A percentile compares a stretch with the other conserved stretches of the same genome.
Conservation (phyloP, 2,329 filamentous ascomycete species). For the Monosporascus sp. region DNA sequence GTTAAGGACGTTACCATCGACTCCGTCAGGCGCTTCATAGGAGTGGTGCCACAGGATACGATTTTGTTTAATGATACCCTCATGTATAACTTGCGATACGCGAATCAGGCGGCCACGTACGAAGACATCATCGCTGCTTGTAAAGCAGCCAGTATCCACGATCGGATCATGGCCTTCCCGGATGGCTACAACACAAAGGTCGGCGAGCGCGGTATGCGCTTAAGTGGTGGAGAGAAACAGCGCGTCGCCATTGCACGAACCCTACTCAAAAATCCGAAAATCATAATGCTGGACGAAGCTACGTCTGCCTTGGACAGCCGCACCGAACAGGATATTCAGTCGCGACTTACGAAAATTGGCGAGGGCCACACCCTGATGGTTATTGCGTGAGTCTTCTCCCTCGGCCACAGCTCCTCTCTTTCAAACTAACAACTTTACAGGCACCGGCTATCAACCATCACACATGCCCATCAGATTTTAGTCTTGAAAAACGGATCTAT, state of each 20-base stretch:
- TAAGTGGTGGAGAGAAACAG: conserved; percentile 91
- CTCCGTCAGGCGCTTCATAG: conserved; percentile 85
- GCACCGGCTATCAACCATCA: conserved; percentile 80
- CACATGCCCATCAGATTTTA: conserved; percentile 78
- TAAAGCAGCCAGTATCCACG: conserved; percentile 82
- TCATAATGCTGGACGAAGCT: conserved; percentile 90
- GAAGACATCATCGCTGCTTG: conserved; percentile 80
- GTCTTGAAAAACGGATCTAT: conserved; percentile 74
- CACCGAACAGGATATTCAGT: conserved; percentile 89
- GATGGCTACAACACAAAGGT: conserved; percentile 87
- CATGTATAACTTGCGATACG: conserved; percentile 93
- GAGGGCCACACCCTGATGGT: conserved; percentile 87
- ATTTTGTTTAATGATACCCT: conserved; percentile 90
- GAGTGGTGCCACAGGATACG: conserved; percentile 94
- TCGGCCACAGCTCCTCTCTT: not conserved
- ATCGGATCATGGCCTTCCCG: conserved; percentile 84
- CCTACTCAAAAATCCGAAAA: conserved; percentile 84
- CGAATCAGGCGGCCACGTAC: conserved; percentile 73
- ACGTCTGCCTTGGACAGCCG: conserved; percentile 88
- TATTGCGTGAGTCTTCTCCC: conserved; percentile 64
- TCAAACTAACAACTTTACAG: conserved; percentile 30
- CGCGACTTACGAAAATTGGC: conserved; percentile 75
- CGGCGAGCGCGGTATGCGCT: conserved; percentile 78
- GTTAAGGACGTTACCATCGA: conserved; percentile 87
- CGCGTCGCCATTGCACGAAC: conserved; percentile 89